phyloP scores from a whole-genome alignment of 208 protist genomes.

The Porcisia deanei region DNA sequence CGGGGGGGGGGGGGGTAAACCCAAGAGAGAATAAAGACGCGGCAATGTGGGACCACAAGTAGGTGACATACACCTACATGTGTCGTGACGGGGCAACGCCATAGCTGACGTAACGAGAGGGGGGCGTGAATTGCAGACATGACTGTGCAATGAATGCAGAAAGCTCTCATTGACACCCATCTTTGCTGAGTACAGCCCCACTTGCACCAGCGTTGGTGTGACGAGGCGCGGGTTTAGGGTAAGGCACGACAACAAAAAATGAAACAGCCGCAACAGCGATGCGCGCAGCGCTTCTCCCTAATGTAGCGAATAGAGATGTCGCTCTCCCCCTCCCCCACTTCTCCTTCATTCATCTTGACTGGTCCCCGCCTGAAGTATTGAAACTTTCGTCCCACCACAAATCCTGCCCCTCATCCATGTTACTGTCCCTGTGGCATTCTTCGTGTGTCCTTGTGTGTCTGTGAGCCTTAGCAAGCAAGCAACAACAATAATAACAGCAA shows the following conservation, averaged over 20 bases:
- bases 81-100: background rate
- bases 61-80: background rate
- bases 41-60: background rate
- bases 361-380: background rate
- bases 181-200: background rate
- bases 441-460: slow-evolving; percentile 1
- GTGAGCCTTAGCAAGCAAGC: background rate
- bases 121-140: background rate
- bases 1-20: background rate
- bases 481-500: background rate
- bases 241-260: too few species aligned
- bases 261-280: background rate
- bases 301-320: background rate
- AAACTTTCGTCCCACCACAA: background rate
- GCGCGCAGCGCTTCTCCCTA: background rate
- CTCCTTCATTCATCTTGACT: background rate
- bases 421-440: background rate
- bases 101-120: background rate
- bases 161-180: background rate
- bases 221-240: background rate
- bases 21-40: background rate
- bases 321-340: background rate
- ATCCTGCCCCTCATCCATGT: background rate
- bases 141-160: background rate
- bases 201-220: background rate